Evolutionary conservation across 768 basidiomycete genomes (phyloP).

Genomic region (Inosperma sp.): DNA sequence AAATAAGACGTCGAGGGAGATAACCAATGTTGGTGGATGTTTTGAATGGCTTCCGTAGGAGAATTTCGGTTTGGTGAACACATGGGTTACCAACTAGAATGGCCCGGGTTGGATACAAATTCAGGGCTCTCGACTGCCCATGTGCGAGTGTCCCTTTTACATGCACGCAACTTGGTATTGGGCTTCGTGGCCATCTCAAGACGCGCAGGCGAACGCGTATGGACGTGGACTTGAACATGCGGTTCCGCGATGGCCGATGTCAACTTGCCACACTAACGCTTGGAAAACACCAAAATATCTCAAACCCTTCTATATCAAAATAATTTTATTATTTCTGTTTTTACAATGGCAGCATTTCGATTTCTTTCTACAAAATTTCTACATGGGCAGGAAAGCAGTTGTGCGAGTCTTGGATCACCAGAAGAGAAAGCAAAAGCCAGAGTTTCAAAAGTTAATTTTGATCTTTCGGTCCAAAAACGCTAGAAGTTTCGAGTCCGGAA

Average conservation of each 20-base stretch:
- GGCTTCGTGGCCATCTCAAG: constrained; percentile 1
- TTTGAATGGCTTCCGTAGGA: constrained; percentile 20
- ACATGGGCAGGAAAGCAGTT: neutral
- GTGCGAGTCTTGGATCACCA: neutral
- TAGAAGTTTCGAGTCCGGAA: constrained; percentile 20
- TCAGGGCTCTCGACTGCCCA: neutral
- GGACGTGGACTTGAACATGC: constrained; percentile 10
- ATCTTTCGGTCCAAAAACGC: constrained; percentile 19
- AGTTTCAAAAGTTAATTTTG: constrained; percentile 45
- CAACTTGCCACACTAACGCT: neutral
- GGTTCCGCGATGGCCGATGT: neutral
- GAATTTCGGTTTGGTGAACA: constrained; percentile 15
- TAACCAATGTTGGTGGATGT: constrained; percentile 18
- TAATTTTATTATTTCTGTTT: neutral
- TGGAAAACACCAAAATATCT: too few species aligned
- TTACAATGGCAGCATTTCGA: too few species aligned
- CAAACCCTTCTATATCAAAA: too few species aligned
- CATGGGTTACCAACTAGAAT: constrained; percentile 14
- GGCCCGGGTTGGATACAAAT: too few species aligned
- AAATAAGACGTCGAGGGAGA: constrained; percentile 12
- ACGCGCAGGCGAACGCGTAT: constrained; percentile 12
- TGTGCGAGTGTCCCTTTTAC: constrained; percentile 3
- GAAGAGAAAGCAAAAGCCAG: neutral
- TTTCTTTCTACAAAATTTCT: constrained; percentile 1
- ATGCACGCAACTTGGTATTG: constrained; percentile 6